Evolutionary conservation across 768 basidiomycete species (phyloP), one percentile per base, ranked within the genome.

Genomic region (Boletus bicolor): DNA sequence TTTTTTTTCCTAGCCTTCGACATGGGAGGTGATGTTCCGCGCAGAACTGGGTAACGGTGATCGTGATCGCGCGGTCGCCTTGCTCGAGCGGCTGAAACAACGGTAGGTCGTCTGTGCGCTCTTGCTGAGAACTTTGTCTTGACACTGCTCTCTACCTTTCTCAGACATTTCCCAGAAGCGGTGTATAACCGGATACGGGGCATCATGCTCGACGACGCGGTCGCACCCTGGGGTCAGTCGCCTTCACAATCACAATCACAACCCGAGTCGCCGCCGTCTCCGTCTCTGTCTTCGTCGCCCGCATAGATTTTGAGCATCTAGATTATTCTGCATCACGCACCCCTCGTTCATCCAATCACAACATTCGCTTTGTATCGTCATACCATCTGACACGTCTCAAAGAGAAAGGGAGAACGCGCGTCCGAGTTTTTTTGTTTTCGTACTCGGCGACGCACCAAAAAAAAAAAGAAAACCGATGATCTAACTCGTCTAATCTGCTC

Each of bases 11-110:
- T 26, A 91, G 86, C 93, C 92, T 12, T 93, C 90, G 39, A 95
- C 93, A 1, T 96, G 91, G 87, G 97, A 98, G 67, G 85, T 84
- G 5, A 98, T 99, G 94, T 84, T 99, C 59, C 83, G 91, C 14
- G 91, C 90, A 1, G 97, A 99, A 68, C 77, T 98, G 11, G 85
- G 85, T 19, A 82, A 79, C 49, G 91, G 91, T 12, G 82, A 91
- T 61, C 82, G 84, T 12, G 81, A 85, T 44, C 77, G 78, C 11
- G 96, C 95, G 0, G 45, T 82, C 4, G 81, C 77, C 3, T 76
- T 98, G 0, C 76, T 95, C 32, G 79, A 83, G 52, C 80, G 91
- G 44, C 73, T 94, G 62, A 84, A 82, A 71, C 79, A 84, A 64
- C 81, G 92, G 87, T 88, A 61, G 34, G 75, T 30, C 15, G 39